Evolutionary conservation across 768 basidiomycete species (phyloP).

Genomic region (Rhodotorula babjevae): DNA sequence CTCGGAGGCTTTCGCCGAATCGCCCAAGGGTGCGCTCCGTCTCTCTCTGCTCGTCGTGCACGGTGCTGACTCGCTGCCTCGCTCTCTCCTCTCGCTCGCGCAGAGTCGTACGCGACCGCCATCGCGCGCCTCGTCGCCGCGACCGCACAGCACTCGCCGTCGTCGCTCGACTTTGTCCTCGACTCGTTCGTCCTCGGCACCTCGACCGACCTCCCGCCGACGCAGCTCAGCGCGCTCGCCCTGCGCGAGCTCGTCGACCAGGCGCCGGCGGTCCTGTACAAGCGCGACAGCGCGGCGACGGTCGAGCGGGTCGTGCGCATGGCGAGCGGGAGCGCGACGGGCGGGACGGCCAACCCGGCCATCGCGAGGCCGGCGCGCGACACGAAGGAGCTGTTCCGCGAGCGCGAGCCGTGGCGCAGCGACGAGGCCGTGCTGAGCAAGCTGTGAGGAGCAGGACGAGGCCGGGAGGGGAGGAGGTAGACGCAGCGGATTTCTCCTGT

Average conservation of each 20-base stretch:
- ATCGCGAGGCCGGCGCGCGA: slow-evolving; percentile 77
- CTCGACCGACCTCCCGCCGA: slow-evolving; percentile 66
- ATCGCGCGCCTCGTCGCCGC: slow-evolving; percentile 29
- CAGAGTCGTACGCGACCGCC: slow-evolving; percentile 47
- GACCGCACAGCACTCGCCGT: slow-evolving; percentile 17
- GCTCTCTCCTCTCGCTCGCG: slow-evolving; percentile 49
- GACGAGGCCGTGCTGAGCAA: slow-evolving; percentile 46
- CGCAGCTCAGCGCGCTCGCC: slow-evolving; percentile 47
- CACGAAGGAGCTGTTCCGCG: slow-evolving; percentile 64
- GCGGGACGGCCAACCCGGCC: slow-evolving; percentile 48
- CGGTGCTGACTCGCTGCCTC: too few relatives aligned
- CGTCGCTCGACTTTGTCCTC: slow-evolving; percentile 9
- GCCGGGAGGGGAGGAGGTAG: too few relatives aligned
- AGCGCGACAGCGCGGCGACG: slow-evolving; percentile 57
- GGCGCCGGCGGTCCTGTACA: slow-evolving; percentile 61
- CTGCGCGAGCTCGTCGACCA: slow-evolving; percentile 46
- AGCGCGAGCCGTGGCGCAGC: slow-evolving; percentile 46
- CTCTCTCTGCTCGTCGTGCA: neutral
- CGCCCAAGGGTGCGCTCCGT: slow-evolving; percentile 43
- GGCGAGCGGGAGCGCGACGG: slow-evolving; percentile 52
- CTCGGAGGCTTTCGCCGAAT: slow-evolving; percentile 69
- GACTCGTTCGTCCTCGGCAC: slow-evolving; percentile 24
- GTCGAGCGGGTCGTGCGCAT: slow-evolving; percentile 67
- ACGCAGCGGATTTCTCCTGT: too few relatives aligned
- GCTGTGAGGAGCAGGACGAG: slow-evolving; percentile 34